Conservation (phyloP, 2,329 filamentous ascomycete species). For the Diaporthe sp. region DNA sequence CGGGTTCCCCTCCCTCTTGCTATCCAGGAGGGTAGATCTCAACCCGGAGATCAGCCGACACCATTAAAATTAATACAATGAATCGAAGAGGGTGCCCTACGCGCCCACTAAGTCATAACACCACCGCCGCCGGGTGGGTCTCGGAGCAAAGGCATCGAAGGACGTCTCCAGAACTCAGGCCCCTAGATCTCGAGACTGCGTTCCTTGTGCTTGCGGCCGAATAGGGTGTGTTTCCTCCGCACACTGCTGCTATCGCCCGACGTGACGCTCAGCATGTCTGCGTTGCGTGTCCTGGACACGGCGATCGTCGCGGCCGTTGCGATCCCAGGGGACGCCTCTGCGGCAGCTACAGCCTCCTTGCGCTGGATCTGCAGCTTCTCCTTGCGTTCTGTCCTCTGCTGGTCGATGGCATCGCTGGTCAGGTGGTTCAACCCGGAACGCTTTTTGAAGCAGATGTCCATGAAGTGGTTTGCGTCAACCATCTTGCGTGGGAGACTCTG, state of each 20-base stretch:
- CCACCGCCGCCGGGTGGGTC: not conserved
- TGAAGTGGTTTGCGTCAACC: slow-evolving; percentile 83
- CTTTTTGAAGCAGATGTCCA: slow-evolving; percentile 86
- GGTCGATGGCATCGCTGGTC: slow-evolving; percentile 85
- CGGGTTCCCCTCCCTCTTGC: not conserved
- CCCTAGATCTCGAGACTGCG: slow-evolving; percentile 35
- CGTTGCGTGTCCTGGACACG: slow-evolving; percentile 42
- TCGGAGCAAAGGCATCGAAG: slow-evolving; percentile 28
- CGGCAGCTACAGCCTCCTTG: slow-evolving; percentile 48
- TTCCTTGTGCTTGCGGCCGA: slow-evolving; percentile 47
- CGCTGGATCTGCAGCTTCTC: slow-evolving; percentile 61
- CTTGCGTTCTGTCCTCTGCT: slow-evolving; percentile 77
- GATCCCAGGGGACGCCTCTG: slow-evolving; percentile 37
- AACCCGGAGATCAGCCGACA: slow-evolving; percentile 23
- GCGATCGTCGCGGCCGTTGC: slow-evolving; percentile 33
- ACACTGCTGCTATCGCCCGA: slow-evolving; percentile 43
- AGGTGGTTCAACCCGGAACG: slow-evolving; percentile 85
- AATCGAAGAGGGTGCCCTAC: slow-evolving; percentile 30
- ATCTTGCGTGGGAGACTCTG: slow-evolving; percentile 86
- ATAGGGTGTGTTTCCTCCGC: slow-evolving; percentile 60
- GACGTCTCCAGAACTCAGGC: slow-evolving; percentile 32
- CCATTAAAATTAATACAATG: slow-evolving; percentile 39
- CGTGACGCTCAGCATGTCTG: slow-evolving; percentile 49
- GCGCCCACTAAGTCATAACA: slow-evolving; percentile 20
- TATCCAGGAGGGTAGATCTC: slow-evolving; percentile 28